phyloP scores from a whole-genome alignment of 1,284 basidiomycete species.

The Ustilago bromivora region DNA sequence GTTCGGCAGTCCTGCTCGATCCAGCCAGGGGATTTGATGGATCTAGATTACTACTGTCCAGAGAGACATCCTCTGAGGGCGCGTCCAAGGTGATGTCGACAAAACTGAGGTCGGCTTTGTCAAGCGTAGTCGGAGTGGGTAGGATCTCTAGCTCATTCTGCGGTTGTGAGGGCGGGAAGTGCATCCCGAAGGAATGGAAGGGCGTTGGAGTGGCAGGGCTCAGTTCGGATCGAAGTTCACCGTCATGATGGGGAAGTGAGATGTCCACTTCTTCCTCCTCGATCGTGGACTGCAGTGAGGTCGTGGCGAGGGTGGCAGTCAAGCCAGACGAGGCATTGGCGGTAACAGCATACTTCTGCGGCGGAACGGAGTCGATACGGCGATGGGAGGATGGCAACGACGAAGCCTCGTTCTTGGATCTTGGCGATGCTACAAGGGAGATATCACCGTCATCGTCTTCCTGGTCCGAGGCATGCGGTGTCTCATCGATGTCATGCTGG shows the following conservation, averaged over 20 bases:
- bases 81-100: slow-evolving; percentile 44
- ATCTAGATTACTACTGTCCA: not conserved
- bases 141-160: not conserved
- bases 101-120: slow-evolving; percentile 48
- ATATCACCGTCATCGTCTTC: slow-evolving; percentile 29
- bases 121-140: slow-evolving; percentile 2
- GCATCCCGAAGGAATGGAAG: slow-evolving; percentile 1
- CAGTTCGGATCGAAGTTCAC: slow-evolving; percentile 1
- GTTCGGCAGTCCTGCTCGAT: slow-evolving; percentile 36
- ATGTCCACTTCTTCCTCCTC: slow-evolving; percentile 36
- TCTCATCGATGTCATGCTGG: not conserved
- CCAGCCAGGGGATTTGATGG: slow-evolving; percentile 19
- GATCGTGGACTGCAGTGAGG: slow-evolving; percentile 14
- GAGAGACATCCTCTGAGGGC: not conserved
- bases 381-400: slow-evolving; percentile 13
- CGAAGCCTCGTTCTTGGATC: not conserved
- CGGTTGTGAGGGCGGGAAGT: not conserved
- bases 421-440: slow-evolving; percentile 28
- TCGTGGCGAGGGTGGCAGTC: slow-evolving; percentile 19
- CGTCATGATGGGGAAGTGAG: slow-evolving; percentile 9
- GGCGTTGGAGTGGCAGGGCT: not conserved
- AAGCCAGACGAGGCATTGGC: slow-evolving; percentile 6
- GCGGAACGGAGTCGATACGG: slow-evolving; percentile 50
- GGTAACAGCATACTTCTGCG: slow-evolving; percentile 39
- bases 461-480: slow-evolving; percentile 1